These are phyloP conservation scores for Cystobasidiopsis lactophilus DNA, from an alignment of 768 basidiomycete genomes.

Conservation along the genomic window DNA sequence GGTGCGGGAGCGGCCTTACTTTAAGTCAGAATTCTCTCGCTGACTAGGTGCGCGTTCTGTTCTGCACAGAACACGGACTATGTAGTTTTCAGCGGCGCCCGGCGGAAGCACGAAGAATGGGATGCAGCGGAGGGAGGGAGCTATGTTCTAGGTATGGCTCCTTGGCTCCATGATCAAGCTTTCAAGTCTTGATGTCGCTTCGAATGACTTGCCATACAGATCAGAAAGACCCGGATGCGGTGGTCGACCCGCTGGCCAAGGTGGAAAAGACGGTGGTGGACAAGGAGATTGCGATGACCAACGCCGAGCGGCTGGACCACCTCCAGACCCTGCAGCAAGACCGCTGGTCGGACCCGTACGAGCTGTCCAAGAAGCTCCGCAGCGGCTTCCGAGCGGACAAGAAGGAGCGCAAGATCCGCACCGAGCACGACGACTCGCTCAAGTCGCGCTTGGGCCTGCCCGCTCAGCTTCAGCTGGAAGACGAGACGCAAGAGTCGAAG, in stretches of 20 bases:
- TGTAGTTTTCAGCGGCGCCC: slow-evolving; percentile 75
- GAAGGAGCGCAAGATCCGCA: slow-evolving; percentile 46
- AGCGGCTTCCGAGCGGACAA: slow-evolving; percentile 72
- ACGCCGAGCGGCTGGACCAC: slow-evolving; percentile 57
- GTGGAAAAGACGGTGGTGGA: slow-evolving; percentile 76
- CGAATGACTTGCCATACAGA: slow-evolving; percentile 48
- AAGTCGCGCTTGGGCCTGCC: neutral
- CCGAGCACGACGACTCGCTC: slow-evolving; percentile 36
- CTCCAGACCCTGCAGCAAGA: slow-evolving; percentile 55
- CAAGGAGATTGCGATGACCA: slow-evolving; percentile 45
- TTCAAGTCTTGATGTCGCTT: neutral
- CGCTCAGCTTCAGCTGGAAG: neutral
- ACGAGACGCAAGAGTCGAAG: neutral
- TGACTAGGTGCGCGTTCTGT: too few species aligned
- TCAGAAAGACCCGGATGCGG: slow-evolving; percentile 23
- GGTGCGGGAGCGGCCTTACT: slow-evolving; percentile 29
- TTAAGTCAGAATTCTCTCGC: neutral
- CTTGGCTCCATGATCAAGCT: neutral
- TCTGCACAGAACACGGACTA: slow-evolving; percentile 96
- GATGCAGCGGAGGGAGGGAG: slow-evolving; percentile 89
- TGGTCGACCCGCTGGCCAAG: slow-evolving; percentile 56
- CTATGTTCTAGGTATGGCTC: slow-evolving; percentile 24
- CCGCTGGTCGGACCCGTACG: slow-evolving; percentile 67
- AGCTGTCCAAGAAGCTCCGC: slow-evolving; percentile 48
- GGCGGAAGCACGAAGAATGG: slow-evolving; percentile 90